Conservation (phyloP, 805 yeast species). For the Jamesozyma spencerorum region DNA sequence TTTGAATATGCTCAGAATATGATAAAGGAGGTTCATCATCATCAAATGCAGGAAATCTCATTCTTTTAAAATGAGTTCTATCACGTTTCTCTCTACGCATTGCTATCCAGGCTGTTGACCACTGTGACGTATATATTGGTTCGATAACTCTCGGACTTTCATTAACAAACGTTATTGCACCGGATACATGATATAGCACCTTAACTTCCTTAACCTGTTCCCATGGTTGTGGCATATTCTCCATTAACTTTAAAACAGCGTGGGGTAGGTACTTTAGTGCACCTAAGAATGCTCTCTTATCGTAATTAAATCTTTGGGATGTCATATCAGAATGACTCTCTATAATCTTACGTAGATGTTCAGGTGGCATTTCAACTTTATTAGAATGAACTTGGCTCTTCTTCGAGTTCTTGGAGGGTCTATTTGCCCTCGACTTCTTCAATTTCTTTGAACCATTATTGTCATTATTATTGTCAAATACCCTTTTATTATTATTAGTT, state of each 20-base stretch:
- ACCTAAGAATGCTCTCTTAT: slow-evolving; percentile 79
- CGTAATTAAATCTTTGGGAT: slow-evolving; percentile 66
- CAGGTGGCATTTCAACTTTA: slow-evolving; percentile 85
- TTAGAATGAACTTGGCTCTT: slow-evolving; percentile 44
- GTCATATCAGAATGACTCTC: slow-evolving; percentile 80
- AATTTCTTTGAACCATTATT: slow-evolving; percentile 13
- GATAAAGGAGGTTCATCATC: slow-evolving; percentile 92
- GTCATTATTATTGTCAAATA: no score
- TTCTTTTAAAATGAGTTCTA: slow-evolving; percentile 77
- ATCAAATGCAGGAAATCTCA: slow-evolving; percentile 93
- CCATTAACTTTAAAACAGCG: slow-evolving; percentile 78
- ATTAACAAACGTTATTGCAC: slow-evolving; percentile 92
- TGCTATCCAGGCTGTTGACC: slow-evolving; percentile 88
- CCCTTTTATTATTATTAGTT: background rate
- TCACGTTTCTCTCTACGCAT: slow-evolving; percentile 95
- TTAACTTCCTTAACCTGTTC: slow-evolving; percentile 76
- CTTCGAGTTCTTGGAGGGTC: slow-evolving; percentile 9
- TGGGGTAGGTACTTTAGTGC: slow-evolving; percentile 94
- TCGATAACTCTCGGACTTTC: slow-evolving; percentile 87
- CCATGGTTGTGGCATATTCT: slow-evolving; percentile 99
- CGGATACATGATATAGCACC: slow-evolving; percentile 82
- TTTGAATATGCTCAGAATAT: slow-evolving; percentile 73
- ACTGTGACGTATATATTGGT: slow-evolving; percentile 85
- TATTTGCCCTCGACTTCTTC: slow-evolving; percentile 27
- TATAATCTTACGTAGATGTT: slow-evolving; percentile 78